A percentile compares a stretch with the other conserved stretches of the same genome.
Conservation (phyloP, 257 asterid genomes). For the Nicotiana benthamiana region DNA sequence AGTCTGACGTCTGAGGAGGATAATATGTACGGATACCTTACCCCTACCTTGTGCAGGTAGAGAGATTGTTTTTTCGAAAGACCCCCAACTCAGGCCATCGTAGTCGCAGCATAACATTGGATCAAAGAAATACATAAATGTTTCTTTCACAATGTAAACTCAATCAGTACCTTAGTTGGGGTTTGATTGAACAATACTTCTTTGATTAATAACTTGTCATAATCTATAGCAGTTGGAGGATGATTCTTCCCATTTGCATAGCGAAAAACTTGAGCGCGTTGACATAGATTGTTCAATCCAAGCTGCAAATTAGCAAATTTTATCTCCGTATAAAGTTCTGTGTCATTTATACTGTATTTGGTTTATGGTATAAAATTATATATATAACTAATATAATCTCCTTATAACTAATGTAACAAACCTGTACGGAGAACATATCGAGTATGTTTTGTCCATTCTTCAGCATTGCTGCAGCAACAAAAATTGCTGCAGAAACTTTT, state of each 20-base stretch:
- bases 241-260: conserved; percentile 42
- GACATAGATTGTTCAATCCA: conserved; percentile 29
- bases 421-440: conserved; percentile 46
- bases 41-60: too few relatives aligned
- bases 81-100: too few relatives aligned
- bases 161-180: conserved; percentile 40
- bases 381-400: neutral
- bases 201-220: conserved; percentile 35
- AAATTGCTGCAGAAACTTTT: conserved; percentile 45
- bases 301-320: conserved; percentile 20
- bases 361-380: neutral
- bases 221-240: conserved; percentile 50
- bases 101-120: too few relatives aligned
- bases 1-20: too few relatives aligned
- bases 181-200: conserved; percentile 44
- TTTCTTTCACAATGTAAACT: neutral
- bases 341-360: neutral
- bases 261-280: conserved; percentile 39
- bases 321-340: neutral
- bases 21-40: too few relatives aligned
- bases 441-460: conserved; percentile 37
- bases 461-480: conserved; percentile 57
- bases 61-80: too few relatives aligned
- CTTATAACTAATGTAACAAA: neutral
- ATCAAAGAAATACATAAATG: neutral